Conservation (phyloP, 192 early-diverging fungal genomes). For the Mortierella hygrophila region DNA sequence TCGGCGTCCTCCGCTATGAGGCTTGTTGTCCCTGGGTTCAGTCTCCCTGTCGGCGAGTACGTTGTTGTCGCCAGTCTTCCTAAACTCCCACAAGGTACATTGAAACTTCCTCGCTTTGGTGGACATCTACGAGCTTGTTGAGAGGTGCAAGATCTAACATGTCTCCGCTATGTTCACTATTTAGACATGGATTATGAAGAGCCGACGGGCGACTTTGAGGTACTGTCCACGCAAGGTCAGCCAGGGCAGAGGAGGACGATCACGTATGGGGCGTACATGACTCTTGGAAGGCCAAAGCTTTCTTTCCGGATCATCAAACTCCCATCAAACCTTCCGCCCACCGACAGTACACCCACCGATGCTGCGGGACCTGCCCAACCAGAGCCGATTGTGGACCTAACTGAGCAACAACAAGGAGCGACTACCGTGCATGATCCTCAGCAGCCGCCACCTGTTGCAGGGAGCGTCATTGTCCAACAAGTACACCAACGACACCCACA, state of each 20-base stretch:
- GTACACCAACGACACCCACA: slow-evolving; percentile 47
- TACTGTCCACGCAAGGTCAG: slow-evolving; percentile 17
- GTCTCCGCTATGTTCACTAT: neutral
- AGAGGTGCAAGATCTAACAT: neutral
- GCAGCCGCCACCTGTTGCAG: slow-evolving; percentile 28
- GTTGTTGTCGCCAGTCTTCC: slow-evolving; percentile 40
- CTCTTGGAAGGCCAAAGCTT: slow-evolving; percentile 33
- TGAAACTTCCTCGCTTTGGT: neutral
- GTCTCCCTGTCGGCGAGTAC: slow-evolving; percentile 49
- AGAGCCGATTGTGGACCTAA: neutral
- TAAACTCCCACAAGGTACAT: slow-evolving; percentile 24
- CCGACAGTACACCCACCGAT: neutral
- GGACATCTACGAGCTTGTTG: neutral
- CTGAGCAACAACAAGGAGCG: slow-evolving; percentile 1
- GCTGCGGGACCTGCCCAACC: slow-evolving; percentile 4
- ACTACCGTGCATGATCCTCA: slow-evolving; percentile 33
- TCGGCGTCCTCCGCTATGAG: slow-evolving; percentile 4
- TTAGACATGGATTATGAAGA: slow-evolving; percentile 43
- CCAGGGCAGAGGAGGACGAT: slow-evolving; percentile 33
- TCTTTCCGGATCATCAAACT: slow-evolving; percentile 1
- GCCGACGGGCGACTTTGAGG: slow-evolving; percentile 42
- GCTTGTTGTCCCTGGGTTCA: slow-evolving; percentile 44
- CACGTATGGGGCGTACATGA: slow-evolving; percentile 52
- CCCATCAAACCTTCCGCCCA: neutral
- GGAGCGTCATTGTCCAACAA: slow-evolving; percentile 5